Percentiles rank a stretch among this genome's conserved stretches.
These are phyloP conservation scores for Tilletia horrida DNA, from an alignment of 1,284 basidiomycete genomes.

Conservation along the genomic window DNA sequence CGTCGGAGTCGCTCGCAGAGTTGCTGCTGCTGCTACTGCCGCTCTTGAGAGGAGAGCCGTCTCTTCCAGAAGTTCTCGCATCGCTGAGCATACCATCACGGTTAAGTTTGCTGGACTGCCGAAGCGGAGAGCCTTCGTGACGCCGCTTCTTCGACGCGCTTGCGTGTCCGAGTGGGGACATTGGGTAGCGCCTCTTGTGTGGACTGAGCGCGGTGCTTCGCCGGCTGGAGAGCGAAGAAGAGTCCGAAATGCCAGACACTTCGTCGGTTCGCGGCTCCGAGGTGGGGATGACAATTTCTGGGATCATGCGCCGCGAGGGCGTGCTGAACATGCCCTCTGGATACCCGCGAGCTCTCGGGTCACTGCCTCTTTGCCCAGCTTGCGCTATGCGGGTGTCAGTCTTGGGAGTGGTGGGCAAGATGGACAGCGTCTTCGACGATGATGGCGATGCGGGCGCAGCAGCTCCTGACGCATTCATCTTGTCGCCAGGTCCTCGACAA, in stretches of 20 bases:
- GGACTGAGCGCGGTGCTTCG: not conserved
- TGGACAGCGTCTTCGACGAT: not conserved
- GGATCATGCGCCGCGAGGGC: not conserved
- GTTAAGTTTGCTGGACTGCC: not conserved
- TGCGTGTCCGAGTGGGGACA: not conserved
- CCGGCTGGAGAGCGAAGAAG: not conserved
- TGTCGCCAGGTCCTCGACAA: too few relatives aligned
- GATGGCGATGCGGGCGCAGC: not conserved
- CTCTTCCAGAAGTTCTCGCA: not conserved
- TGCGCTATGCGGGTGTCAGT: not conserved
- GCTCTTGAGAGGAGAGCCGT: not conserved
- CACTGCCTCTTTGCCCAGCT: not conserved
- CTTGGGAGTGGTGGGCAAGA: not conserved
- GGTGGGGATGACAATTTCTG: slow-evolving; percentile 6
- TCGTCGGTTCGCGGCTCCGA: slow-evolving; percentile 7
- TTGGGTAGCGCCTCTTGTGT: not conserved
- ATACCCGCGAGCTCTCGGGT: not conserved
- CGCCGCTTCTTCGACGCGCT: not conserved
- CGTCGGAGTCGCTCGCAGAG: slow-evolving; percentile 4
- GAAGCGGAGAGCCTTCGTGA: not conserved
- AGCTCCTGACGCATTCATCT: too few relatives aligned
- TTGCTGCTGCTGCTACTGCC: not conserved
- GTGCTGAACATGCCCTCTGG: slow-evolving; percentile 17
- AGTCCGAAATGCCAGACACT: slow-evolving; percentile 10
- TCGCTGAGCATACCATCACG: not conserved